Conservation (phyloP, 495 filamentous ascomycete species). For the Trichoderma gamsii region DNA sequence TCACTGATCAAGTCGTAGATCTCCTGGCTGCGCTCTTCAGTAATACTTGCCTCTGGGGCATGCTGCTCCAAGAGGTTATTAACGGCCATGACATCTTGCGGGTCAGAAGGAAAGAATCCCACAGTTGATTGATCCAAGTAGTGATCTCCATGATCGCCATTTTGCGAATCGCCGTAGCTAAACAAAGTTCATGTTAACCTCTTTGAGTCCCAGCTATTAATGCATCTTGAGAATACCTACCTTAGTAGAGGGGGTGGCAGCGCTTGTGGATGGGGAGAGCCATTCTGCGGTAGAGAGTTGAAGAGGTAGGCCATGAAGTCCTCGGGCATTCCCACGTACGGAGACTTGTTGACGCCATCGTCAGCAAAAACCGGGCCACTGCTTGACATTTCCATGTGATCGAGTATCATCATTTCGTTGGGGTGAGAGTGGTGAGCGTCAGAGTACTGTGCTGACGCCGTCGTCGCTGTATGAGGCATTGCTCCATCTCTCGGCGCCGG, state of each 20-base stretch:
- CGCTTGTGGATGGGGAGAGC: constrained; percentile 28
- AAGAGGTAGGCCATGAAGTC: constrained; percentile 92
- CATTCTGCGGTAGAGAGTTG: constrained; percentile 51
- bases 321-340: constrained; percentile 77
- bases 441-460: constrained; percentile 34
- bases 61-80: constrained; percentile 82
- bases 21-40: constrained; percentile 79
- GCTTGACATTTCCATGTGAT: constrained; percentile 59
- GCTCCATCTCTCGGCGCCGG: constrained; percentile 23
- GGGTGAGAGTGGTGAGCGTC: constrained; percentile 42
- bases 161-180: constrained; percentile 47
- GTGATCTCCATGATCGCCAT: constrained; percentile 39
- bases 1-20: constrained; percentile 79
- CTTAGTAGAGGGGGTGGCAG: neutral
- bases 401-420: constrained; percentile 53
- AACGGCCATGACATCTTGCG: constrained; percentile 82
- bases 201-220: neutral
- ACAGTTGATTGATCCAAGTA: constrained; percentile 43
- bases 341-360: constrained; percentile 74
- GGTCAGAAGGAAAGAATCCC: constrained; percentile 48
- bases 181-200: constrained; percentile 17
- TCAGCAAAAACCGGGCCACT: constrained; percentile 79
- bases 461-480: constrained; percentile 33
- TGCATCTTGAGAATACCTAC: neutral
- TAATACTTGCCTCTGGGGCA: constrained; percentile 71